phyloP scores from a whole-genome alignment of 2,329 filamentous ascomycete species.

The Akanthomyces muscarius region DNA sequence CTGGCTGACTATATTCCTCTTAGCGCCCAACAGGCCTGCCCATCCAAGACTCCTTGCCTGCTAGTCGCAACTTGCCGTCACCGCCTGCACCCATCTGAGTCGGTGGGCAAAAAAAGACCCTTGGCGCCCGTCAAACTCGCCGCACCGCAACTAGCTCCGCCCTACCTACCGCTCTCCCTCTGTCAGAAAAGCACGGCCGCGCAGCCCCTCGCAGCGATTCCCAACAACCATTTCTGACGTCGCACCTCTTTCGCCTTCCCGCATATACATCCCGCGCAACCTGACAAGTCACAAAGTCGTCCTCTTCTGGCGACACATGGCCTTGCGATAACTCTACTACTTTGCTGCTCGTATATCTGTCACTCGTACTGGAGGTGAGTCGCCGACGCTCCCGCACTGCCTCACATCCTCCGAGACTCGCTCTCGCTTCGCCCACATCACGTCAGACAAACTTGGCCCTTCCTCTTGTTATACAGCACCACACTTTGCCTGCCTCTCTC shows the following conservation, averaged over 20 bases:
- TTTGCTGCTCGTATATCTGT: not conserved
- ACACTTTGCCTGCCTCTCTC: not conserved
- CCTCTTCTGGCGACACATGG: slow-evolving; percentile 11
- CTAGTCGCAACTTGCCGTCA: slow-evolving; percentile 20
- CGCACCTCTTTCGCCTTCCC: slow-evolving; percentile 4
- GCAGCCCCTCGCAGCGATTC: slow-evolving; percentile 11
- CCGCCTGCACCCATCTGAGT: slow-evolving; percentile 20
- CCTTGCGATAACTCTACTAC: slow-evolving; percentile 1
- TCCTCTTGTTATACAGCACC: not conserved
- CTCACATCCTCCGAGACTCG: slow-evolving; percentile 2
- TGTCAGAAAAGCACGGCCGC: slow-evolving; percentile 11
- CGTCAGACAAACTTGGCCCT: slow-evolving; percentile 10
- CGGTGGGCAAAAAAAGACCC: slow-evolving; percentile 12
- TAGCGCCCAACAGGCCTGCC: slow-evolving; percentile 16
- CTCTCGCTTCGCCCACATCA: not conserved
- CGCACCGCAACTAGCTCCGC: slow-evolving; percentile 4
- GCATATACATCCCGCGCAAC: not conserved
- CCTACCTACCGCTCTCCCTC: slow-evolving; percentile 1
- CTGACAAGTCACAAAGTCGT: slow-evolving; percentile 3
- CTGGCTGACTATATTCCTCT: slow-evolving; percentile 18
- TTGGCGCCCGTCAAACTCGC: slow-evolving; percentile 15
- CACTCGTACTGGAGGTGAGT: slow-evolving; percentile 7
- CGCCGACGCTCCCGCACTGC: slow-evolving; percentile 4
- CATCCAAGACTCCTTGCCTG: slow-evolving; percentile 7
- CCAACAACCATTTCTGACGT: slow-evolving; percentile 8